These are phyloP conservation scores for Candida tibetensis DNA, from an alignment of 805 yeast species.

Conservation along the genomic window DNA sequence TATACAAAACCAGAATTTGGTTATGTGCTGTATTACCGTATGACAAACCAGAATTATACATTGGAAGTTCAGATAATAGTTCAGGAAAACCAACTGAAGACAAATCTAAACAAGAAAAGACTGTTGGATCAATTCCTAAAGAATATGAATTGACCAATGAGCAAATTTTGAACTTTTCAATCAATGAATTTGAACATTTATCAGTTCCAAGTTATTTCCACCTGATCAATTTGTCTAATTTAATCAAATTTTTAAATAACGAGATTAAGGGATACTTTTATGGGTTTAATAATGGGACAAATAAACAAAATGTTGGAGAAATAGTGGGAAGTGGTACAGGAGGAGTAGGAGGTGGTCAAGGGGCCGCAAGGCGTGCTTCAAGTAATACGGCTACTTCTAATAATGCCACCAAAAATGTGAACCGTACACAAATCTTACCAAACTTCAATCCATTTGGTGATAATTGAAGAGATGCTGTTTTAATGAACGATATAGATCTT, in stretches of 20 bases:
- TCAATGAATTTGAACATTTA: constrained; percentile 42
- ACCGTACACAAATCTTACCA: constrained; percentile 16
- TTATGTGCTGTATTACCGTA: constrained; percentile 45
- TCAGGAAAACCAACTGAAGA: not conserved
- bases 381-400: constrained; percentile 6
- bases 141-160: constrained; percentile 41
- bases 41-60: constrained; percentile 34
- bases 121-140: constrained; percentile 21
- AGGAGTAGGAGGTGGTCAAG: no score
- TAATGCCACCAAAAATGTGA: not conserved
- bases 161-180: constrained; percentile 40
- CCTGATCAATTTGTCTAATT: constrained; percentile 46
- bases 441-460: constrained; percentile 28
- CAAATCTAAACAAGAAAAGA: constrained; percentile 5
- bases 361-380: no score
- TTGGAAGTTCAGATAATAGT: constrained; percentile 7
- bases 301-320: no score
- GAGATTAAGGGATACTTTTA: constrained; percentile 44
- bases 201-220: constrained; percentile 50
- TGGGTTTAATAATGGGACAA: constrained; percentile 29
- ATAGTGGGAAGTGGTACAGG: no score
- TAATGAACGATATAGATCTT: no score
- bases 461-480: not conserved
- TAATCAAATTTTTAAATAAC: constrained; percentile 42
- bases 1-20: constrained; percentile 48